Conservation (phyloP, 2,329 filamentous ascomycete species). For the Aciculosporium take region DNA sequence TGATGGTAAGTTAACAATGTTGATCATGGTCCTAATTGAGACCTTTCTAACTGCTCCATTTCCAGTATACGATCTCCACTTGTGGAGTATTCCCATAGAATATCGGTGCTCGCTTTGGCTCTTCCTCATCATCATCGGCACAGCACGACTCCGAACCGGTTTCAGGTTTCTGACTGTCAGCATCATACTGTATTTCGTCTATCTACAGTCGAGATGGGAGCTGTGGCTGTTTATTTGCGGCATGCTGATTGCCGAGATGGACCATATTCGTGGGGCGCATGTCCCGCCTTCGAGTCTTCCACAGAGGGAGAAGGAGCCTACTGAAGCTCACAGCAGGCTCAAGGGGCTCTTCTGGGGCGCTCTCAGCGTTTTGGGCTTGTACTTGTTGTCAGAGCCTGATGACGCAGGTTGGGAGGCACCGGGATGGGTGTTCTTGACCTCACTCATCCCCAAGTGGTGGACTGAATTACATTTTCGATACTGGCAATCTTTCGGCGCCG, state of each 20-base stretch:
- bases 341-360: constrained; percentile 22
- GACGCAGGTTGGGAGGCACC: constrained; percentile 31
- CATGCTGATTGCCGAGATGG: constrained; percentile 39
- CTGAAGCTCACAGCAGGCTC: constrained; percentile 1
- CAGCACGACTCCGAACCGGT: constrained; percentile 28
- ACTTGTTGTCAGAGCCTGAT: constrained; percentile 30
- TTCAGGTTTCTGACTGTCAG: constrained; percentile 29
- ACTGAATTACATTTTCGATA: constrained; percentile 35
- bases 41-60: constrained; percentile 10
- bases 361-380: constrained; percentile 35
- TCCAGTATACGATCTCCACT: constrained; percentile 37
- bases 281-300: constrained; percentile 16
- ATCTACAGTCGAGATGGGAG: constrained; percentile 38
- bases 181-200: constrained; percentile 28
- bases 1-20: constrained; percentile 20
- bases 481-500: constrained; percentile 40
- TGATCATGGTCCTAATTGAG: not conserved
- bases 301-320: constrained; percentile 9
- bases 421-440: constrained; percentile 35
- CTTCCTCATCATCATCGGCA: constrained; percentile 37
- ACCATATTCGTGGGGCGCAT: constrained; percentile 34
- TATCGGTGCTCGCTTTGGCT: constrained; percentile 44
- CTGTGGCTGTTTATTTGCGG: constrained; percentile 40
- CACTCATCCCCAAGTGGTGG: constrained; percentile 35
- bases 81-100: constrained; percentile 51